These are phyloP conservation scores for Populus hybrid DNA, from an alignment of 441 rosid genomes.

Conservation along the genomic window DNA sequence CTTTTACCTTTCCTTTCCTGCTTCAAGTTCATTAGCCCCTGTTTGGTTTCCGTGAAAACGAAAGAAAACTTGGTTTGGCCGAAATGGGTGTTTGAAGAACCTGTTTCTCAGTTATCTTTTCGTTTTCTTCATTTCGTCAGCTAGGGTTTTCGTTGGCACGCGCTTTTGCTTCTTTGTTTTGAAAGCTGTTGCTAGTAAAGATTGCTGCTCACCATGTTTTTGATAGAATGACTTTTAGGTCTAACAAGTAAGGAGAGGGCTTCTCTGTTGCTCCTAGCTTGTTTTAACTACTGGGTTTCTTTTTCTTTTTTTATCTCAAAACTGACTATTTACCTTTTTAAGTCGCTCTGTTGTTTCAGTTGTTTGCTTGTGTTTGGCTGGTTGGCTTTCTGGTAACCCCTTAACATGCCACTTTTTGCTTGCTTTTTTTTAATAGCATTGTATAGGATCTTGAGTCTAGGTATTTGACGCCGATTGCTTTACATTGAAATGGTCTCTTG, in stretches of 20 bases:
- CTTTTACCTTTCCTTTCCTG: not conserved
- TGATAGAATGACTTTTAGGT: conserved; percentile 18
- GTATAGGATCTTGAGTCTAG: not conserved
- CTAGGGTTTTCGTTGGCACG: not conserved
- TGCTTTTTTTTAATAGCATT: not conserved
- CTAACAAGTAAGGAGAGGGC: not conserved
- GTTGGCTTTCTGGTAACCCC: not conserved
- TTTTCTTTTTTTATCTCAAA: not conserved
- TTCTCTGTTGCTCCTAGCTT: not conserved
- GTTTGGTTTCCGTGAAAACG: conserved; percentile 19
- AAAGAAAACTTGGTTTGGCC: conserved; percentile 5
- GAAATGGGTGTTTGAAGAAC: not conserved
- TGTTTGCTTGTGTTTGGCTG: conserved; percentile 1
- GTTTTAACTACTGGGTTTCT: not conserved
- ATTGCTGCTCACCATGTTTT: conserved; percentile 13
- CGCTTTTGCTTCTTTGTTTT: not conserved
- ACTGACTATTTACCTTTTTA: not conserved
- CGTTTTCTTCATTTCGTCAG: not conserved
- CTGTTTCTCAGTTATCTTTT: not conserved
- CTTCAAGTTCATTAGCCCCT: not conserved
- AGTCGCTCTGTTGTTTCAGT: not conserved
- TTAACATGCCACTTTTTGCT: not conserved
- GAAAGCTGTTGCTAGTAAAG: not conserved
- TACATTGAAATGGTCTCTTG: not conserved
- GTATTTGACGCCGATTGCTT: not conserved